Evolutionary conservation across 78 protist genomes (phyloP).

Genomic region (Andalucia godoyi): DNA sequence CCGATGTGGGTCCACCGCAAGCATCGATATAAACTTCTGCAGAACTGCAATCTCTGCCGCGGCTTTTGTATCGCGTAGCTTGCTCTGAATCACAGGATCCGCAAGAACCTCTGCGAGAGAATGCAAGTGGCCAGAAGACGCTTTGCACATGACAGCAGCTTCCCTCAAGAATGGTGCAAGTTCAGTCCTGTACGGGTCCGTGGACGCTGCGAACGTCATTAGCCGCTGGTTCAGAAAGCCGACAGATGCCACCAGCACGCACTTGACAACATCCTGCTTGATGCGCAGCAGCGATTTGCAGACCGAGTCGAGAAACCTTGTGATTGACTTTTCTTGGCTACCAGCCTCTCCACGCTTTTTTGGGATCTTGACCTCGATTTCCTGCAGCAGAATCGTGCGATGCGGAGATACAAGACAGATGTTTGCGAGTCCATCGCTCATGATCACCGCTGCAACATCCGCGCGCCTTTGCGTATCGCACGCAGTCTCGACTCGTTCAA

Average conservation of each 20-base stretch:
- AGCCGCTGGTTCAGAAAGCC: conserved; percentile 39
- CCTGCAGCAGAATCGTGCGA: conserved; percentile 58
- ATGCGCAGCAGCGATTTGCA: conserved; percentile 46
- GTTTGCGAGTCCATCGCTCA: conserved; percentile 53
- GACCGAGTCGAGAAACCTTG: conserved; percentile 42
- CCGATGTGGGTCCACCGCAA: conserved; percentile 50
- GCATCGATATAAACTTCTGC: conserved; percentile 33
- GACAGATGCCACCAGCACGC: conserved; percentile 65
- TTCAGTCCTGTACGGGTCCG: background rate
- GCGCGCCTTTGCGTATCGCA: conserved; percentile 45
- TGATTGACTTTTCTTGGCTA: conserved; percentile 8
- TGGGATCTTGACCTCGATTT: conserved; percentile 40
- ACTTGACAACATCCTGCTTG: conserved; percentile 64
- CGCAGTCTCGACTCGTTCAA: conserved; percentile 46
- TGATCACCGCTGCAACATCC: conserved; percentile 67
- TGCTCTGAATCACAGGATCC: conserved; percentile 29
- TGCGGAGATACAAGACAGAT: conserved; percentile 58
- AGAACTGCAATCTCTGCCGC: conserved; percentile 47
- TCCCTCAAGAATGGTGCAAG: conserved; percentile 41
- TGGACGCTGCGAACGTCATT: too few species aligned
- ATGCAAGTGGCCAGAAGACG: conserved; percentile 72
- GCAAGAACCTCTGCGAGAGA: conserved; percentile 64
- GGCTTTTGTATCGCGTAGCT: conserved; percentile 63
- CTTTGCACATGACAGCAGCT: conserved; percentile 55
- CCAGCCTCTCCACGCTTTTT: conserved; percentile 8